A percentile compares a stretch with the other conserved stretches of the same genome.
These are phyloP conservation scores for Alternaria sp. DNA, from an alignment of 2,329 filamentous ascomycete genomes.

Conservation along the genomic window DNA sequence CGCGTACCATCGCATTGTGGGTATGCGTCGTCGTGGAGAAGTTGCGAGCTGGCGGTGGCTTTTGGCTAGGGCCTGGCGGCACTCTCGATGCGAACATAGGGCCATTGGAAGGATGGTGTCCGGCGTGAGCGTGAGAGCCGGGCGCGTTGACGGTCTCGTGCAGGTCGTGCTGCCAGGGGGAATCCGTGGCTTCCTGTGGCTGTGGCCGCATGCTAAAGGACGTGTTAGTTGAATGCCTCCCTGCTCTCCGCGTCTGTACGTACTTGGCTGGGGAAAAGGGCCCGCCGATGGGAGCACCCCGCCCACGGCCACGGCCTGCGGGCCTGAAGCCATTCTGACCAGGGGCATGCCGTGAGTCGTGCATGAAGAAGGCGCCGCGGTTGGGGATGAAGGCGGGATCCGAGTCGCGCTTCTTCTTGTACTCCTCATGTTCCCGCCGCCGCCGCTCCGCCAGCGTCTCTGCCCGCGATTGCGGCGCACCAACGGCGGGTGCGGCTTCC, in stretches of 20 bases:
- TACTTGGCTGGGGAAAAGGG: conserved; percentile 66
- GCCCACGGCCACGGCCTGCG: conserved; percentile 67
- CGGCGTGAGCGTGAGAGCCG: conserved; percentile 33
- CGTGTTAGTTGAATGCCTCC: conserved; percentile 30
- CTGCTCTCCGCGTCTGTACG: conserved; percentile 36
- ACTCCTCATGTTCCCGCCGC: conserved; percentile 87
- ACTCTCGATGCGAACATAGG: conserved; percentile 30
- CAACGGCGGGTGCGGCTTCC: conserved; percentile 50
- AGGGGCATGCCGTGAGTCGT: conserved; percentile 84
- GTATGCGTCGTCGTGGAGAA: conserved; percentile 85
- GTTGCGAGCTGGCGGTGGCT: conserved; percentile 44
- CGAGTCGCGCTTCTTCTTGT: conserved; percentile 83
- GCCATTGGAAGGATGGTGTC: conserved; percentile 24
- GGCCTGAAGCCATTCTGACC: conserved; percentile 79
- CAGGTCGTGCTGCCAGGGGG: conserved; percentile 92
- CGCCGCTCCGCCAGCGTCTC: conserved; percentile 72
- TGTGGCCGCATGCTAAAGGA: conserved; percentile 49
- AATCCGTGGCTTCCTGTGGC: conserved; percentile 65
- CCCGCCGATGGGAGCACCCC: conserved; percentile 59
- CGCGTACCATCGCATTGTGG: conserved; percentile 83
- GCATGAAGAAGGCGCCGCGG: conserved; percentile 94
- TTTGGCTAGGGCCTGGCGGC: conserved; percentile 31
- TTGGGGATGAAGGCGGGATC: conserved; percentile 95
- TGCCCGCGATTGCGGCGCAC: conserved; percentile 43
- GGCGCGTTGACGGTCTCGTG: conserved; percentile 69